Evolutionary conservation across 1,284 basidiomycete genomes (phyloP).

Genomic region (Ganoderma sp.): DNA sequence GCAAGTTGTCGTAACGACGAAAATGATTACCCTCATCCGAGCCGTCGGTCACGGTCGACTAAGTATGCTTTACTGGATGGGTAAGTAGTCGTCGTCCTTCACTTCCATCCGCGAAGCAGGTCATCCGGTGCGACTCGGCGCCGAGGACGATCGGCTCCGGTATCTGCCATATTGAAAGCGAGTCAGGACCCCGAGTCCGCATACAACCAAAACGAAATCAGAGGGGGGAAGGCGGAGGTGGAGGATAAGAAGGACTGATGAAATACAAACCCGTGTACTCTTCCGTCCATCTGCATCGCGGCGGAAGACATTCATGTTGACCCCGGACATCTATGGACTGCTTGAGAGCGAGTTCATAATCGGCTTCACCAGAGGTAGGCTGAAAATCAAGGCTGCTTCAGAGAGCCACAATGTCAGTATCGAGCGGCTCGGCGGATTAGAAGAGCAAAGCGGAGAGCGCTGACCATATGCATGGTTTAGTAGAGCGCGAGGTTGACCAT

Average conservation of each 20-base stretch:
- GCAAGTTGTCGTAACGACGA: background rate
- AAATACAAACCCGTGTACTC: background rate
- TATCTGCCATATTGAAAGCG: slow-evolving; percentile 12
- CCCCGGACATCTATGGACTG: background rate
- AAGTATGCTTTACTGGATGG: background rate
- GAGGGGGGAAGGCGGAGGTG: background rate
- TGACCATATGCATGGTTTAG: background rate
- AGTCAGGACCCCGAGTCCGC: background rate
- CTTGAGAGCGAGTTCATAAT: slow-evolving; percentile 39
- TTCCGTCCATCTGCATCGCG: background rate
- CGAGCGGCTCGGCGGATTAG: no score
- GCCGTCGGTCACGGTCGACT: background rate
- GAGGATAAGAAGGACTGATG: background rate
- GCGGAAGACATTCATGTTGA: background rate
- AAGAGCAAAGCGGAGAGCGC: background rate
- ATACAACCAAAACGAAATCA: background rate
- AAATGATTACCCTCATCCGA: no score
- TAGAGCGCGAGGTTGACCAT: slow-evolving; percentile 4
- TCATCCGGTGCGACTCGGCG: slow-evolving; percentile 38
- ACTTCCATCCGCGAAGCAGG: slow-evolving; percentile 20
- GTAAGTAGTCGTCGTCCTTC: background rate
- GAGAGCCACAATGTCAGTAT: background rate
- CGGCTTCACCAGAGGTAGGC: slow-evolving; percentile 40
- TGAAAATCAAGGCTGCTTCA: slow-evolving; percentile 32
- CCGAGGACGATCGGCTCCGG: slow-evolving; percentile 36